Conservation (phyloP, 163 green algal species). For the Smithsoniella earleae region DNA sequence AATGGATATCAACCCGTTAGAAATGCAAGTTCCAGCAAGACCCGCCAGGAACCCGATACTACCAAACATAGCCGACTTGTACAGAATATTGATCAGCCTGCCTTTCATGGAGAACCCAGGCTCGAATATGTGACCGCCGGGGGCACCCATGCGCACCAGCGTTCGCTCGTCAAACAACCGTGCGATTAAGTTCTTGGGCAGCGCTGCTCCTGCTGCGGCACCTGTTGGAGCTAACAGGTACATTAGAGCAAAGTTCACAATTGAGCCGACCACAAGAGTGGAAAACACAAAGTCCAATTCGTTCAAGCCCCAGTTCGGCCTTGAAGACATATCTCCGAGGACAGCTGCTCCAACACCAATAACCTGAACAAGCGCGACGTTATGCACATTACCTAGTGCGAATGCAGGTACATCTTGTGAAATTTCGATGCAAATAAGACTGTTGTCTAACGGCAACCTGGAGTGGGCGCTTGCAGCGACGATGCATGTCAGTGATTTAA, state of each 20-base stretch:
- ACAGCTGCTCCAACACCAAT: slow-evolving; percentile 83
- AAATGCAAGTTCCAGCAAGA: slow-evolving; percentile 73
- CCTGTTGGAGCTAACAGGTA: slow-evolving; percentile 79
- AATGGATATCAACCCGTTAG: slow-evolving; percentile 72
- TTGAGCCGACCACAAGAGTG: slow-evolving; percentile 72
- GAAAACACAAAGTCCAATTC: slow-evolving; percentile 97
- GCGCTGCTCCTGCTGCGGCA: slow-evolving; percentile 38
- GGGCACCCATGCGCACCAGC: slow-evolving; percentile 55
- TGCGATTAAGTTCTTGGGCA: slow-evolving; percentile 44
- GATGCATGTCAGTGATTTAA: too few relatives aligned
- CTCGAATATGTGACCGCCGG: slow-evolving; percentile 90
- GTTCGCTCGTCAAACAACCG: slow-evolving; percentile 62
- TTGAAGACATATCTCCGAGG: slow-evolving; percentile 82
- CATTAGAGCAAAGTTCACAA: slow-evolving; percentile 92
- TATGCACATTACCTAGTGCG: too few relatives aligned
- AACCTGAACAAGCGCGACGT: slow-evolving; percentile 57
- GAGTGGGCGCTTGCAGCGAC: not conserved
- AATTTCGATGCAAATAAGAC: not conserved
- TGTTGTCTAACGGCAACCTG: too few relatives aligned
- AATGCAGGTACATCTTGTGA: not conserved
- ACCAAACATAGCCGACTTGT: slow-evolving; percentile 85
- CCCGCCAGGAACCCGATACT: slow-evolving; percentile 79
- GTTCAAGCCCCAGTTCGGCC: slow-evolving; percentile 89
- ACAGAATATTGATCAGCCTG: slow-evolving; percentile 68
- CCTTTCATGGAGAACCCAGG: slow-evolving; percentile 56